A percentile compares a stretch with the other conserved stretches of the same genome.
Evolutionary conservation across 2,329 filamentous ascomycete genomes (phyloP).

Genomic region (Dactylonectria estremocensis): DNA sequence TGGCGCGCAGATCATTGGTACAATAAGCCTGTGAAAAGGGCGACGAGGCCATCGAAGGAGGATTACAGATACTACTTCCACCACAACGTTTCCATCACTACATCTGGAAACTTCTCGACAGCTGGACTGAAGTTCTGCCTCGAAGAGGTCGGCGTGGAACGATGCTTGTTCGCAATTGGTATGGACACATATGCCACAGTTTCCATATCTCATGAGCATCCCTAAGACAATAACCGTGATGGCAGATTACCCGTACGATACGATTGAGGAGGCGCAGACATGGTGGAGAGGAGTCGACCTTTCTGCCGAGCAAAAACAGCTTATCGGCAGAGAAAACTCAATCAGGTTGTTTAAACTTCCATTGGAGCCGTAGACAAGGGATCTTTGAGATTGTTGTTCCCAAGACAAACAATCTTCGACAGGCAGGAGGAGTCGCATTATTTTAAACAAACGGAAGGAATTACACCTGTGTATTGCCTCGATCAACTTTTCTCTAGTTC

Average conservation of each 20-base stretch:
- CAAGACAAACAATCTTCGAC: background rate
- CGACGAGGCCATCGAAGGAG: slow-evolving; percentile 16
- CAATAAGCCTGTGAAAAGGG: slow-evolving; percentile 14
- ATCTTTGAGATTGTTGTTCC: background rate
- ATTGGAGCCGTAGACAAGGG: slow-evolving; percentile 1
- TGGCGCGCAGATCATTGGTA: slow-evolving; percentile 32
- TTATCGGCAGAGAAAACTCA: slow-evolving; percentile 12
- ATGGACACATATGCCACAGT: background rate
- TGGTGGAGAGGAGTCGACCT: slow-evolving; percentile 28
- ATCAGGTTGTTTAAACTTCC: slow-evolving; percentile 30
- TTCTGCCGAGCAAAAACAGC: background rate
- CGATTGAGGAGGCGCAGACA: slow-evolving; percentile 24
- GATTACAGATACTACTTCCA: slow-evolving; percentile 25
- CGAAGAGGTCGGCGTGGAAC: slow-evolving; percentile 5
- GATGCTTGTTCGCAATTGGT: slow-evolving; percentile 33
- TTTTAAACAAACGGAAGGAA: background rate
- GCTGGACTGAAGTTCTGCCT: slow-evolving; percentile 14
- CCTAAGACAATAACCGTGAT: too few relatives aligned
- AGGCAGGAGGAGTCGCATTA: background rate
- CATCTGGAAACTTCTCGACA: slow-evolving; percentile 28
- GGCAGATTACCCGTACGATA: slow-evolving; percentile 24
- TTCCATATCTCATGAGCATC: background rate
- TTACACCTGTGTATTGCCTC: too few relatives aligned
- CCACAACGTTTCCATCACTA: slow-evolving; percentile 30
- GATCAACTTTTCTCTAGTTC: too few relatives aligned